Evolutionary conservation across 306 rosid genomes (phyloP).

Genomic region (Sesbania bispinosa): DNA sequence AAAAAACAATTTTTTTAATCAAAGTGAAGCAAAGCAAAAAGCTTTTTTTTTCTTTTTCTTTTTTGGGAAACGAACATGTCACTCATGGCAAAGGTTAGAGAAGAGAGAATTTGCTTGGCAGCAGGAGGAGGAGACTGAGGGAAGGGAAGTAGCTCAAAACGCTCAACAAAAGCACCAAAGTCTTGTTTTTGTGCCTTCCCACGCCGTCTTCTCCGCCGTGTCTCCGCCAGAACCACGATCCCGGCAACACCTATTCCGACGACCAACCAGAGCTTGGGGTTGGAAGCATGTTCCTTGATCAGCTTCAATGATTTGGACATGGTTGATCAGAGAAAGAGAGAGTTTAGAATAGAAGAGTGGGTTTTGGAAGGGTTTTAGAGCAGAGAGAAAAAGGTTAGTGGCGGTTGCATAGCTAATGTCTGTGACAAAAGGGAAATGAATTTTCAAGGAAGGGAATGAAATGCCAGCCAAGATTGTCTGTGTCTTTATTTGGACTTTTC

Average conservation of each 20-base stretch:
- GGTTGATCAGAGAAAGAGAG: conserved; percentile 7
- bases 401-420: background rate
- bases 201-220: conserved; percentile 42
- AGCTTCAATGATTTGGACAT: conserved; percentile 54
- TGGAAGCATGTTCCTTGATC: conserved; percentile 47
- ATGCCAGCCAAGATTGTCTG: background rate
- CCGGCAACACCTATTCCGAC: conserved; percentile 71
- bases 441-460: background rate
- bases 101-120: conserved; percentile 43
- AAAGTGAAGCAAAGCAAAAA: background rate
- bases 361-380: background rate
- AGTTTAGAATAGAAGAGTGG: background rate
- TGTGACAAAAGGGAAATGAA: background rate
- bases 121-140: conserved; percentile 78
- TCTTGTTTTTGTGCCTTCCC: conserved; percentile 32
- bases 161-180: conserved; percentile 62
- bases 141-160: conserved; percentile 59
- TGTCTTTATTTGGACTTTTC: background rate
- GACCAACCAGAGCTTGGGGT: conserved; percentile 67
- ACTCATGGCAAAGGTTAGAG: conserved; percentile 55
- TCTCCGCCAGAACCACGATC: conserved; percentile 49
- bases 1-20: background rate
- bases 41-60: background rate
- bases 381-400: background rate
- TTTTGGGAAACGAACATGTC: conserved; percentile 50